Percentiles rank a stretch among this genome's conserved stretches.
phyloP scores from a whole-genome alignment of 306 rosid species.

The Rubus idaeus region DNA sequence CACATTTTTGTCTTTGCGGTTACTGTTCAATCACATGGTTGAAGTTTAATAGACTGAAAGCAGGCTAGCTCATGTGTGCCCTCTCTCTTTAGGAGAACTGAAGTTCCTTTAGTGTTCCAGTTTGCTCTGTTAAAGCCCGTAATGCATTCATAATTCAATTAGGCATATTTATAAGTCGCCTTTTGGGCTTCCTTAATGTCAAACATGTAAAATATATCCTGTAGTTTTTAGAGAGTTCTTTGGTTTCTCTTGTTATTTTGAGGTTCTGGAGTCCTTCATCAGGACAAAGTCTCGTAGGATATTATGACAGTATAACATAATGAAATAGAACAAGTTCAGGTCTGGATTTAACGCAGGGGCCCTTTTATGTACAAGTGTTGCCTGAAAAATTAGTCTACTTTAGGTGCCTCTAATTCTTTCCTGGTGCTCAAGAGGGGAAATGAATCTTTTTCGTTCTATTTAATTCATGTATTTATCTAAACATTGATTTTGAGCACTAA shows the following conservation, averaged over 20 bases:
- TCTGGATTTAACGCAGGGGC: not conserved
- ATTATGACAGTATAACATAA: not conserved
- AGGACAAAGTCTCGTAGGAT: not conserved
- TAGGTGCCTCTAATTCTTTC: not conserved
- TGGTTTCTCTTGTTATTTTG: too few species aligned
- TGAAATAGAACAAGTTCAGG: not conserved
- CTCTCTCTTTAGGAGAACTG: not conserved
- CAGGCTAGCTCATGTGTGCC: not conserved
- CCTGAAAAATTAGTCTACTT: not conserved
- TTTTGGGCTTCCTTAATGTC: not conserved
- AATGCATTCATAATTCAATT: not conserved
- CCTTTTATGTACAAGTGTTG: not conserved
- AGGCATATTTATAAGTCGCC: not conserved
- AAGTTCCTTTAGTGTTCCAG: not conserved
- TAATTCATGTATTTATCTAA: not conserved
- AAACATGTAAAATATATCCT: not conserved
- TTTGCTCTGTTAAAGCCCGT: not conserved
- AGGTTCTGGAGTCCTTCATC: not conserved
- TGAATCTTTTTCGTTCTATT: not conserved
- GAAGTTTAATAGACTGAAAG: not conserved
- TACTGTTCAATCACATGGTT: not conserved
- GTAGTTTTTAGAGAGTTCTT: too few species aligned
- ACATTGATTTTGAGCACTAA: not conserved
- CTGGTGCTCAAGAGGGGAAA: not conserved
- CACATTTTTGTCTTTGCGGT: not conserved